Conservation (phyloP, 1,139 yeast genomes). For the Lizanozyma gosingica region DNA sequence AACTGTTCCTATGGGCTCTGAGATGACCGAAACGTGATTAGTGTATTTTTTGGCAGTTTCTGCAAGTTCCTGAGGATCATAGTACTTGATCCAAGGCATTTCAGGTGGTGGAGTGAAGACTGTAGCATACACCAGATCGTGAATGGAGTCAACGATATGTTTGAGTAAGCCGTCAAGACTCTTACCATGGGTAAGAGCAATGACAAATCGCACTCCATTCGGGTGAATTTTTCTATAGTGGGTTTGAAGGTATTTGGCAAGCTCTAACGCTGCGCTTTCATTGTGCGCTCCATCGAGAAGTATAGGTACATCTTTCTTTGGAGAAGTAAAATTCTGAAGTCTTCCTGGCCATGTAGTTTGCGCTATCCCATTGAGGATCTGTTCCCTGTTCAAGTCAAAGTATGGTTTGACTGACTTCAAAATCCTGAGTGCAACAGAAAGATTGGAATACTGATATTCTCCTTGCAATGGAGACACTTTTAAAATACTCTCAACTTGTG, state of each 20-base stretch:
- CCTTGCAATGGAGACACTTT: conserved; percentile 55
- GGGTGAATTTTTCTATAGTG: conserved; percentile 23
- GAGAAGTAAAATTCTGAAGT: conserved; percentile 35
- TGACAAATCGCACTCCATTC: conserved; percentile 33
- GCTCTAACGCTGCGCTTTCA: conserved; percentile 67
- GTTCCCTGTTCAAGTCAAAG: conserved; percentile 17
- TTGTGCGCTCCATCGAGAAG: conserved; percentile 93
- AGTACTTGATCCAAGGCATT: conserved; percentile 84
- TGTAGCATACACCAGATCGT: conserved; percentile 55
- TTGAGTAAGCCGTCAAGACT: conserved; percentile 42
- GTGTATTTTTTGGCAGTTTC: conserved; percentile 21
- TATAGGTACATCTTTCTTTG: conserved; percentile 21
- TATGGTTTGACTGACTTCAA: conserved; percentile 14
- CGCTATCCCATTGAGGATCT: conserved; percentile 42
- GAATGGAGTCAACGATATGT: conserved; percentile 32
- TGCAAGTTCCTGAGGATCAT: conserved; percentile 29
- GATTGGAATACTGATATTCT: conserved; percentile 59
- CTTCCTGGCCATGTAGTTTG: conserved; percentile 56
- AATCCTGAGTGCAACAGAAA: conserved; percentile 60
- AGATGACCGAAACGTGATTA: conserved; percentile 14
- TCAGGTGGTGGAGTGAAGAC: conserved; percentile 64
- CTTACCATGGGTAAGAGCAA: conserved; percentile 75
- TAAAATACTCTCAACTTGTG: conserved; percentile 8
- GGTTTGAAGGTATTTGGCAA: conserved; percentile 27
- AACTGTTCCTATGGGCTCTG: conserved; percentile 10